Percentiles rank a stretch among this genome's conserved stretches.
Conservation (phyloP, 2,329 filamentous ascomycete genomes). For the Helminthosporium solani region DNA sequence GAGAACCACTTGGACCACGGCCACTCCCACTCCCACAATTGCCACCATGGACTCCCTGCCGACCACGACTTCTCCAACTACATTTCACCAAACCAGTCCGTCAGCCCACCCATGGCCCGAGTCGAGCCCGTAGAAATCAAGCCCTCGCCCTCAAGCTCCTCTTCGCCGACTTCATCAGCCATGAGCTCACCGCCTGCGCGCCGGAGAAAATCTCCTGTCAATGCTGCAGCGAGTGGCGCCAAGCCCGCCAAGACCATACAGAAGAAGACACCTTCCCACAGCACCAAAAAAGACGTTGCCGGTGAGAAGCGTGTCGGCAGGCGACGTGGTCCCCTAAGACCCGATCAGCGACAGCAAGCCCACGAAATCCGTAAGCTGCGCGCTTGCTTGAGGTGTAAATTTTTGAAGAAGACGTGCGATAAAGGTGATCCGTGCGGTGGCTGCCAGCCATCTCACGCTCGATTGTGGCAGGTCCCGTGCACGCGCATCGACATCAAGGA, state of each 20-base stretch:
- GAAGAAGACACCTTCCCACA: constrained; percentile 66
- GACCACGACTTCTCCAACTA: constrained; percentile 42
- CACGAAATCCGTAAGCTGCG: constrained; percentile 94
- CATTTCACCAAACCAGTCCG: constrained; percentile 48
- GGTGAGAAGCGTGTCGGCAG: constrained; percentile 91
- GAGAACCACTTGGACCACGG: constrained; percentile 34
- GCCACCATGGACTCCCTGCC: constrained; percentile 28
- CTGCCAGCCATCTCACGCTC: constrained; percentile 91
- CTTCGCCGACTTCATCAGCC: constrained; percentile 59
- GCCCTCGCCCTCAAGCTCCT: constrained; percentile 58
- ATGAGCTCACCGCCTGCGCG: constrained; percentile 62
- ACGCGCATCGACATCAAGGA: constrained; percentile 99
- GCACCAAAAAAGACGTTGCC: constrained; percentile 72
- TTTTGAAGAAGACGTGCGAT: constrained; percentile 98
- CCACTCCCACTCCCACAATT: constrained; percentile 30
- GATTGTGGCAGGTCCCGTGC: constrained; percentile 96
- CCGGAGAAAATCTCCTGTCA: constrained; percentile 70
- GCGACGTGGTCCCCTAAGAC: constrained; percentile 83
- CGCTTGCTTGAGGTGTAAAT: constrained; percentile 94
- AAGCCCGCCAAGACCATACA: constrained; percentile 84
- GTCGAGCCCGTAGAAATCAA: constrained; percentile 71
- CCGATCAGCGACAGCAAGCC: constrained; percentile 93
- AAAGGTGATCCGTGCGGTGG: constrained; percentile 95
- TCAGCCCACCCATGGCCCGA: constrained; percentile 68
- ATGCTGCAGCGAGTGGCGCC: constrained; percentile 41